Evolutionary conservation across 1,284 basidiomycete genomes (phyloP).

Genomic region (Pascua sp.): DNA sequence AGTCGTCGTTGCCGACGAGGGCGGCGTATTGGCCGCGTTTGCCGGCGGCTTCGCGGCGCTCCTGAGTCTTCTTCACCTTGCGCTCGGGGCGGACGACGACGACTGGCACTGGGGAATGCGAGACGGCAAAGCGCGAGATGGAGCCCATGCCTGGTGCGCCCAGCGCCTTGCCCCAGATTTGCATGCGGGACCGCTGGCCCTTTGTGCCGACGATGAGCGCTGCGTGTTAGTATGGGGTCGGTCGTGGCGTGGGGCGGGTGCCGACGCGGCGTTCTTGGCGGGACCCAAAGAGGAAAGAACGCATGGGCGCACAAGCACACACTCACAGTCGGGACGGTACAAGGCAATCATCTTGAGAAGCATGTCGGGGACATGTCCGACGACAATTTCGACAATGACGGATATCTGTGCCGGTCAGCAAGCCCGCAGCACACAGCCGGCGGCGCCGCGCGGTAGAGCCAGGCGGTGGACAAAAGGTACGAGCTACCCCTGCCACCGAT

Average conservation of each 20-base stretch:
- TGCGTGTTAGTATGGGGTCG: slow-evolving; percentile 14
- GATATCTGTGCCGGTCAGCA: slow-evolving; percentile 60
- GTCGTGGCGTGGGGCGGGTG: no score
- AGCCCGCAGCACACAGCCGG: not conserved
- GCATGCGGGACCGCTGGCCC: slow-evolving; percentile 63
- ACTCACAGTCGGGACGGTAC: slow-evolving; percentile 79
- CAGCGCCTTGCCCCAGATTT: slow-evolving; percentile 59
- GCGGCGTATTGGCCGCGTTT: slow-evolving; percentile 69
- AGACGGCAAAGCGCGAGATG: slow-evolving; percentile 67
- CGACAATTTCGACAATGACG: slow-evolving; percentile 89
- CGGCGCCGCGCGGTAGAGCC: no score
- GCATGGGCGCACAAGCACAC: no score
- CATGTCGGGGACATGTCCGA: slow-evolving; percentile 81
- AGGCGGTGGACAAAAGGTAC: no score
- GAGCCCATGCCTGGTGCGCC: slow-evolving; percentile 56
- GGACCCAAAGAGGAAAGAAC: no score
- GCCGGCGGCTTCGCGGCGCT: slow-evolving; percentile 76
- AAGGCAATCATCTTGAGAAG: slow-evolving; percentile 90
- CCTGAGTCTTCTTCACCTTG: slow-evolving; percentile 75
- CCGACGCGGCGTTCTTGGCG: no score
- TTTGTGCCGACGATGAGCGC: slow-evolving; percentile 86
- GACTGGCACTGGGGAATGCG: slow-evolving; percentile 84
- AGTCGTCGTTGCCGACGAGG: slow-evolving; percentile 41
- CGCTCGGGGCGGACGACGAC: slow-evolving; percentile 83
- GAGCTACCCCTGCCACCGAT: no score